These are phyloP conservation scores for Cyberlindnera suaveolens DNA, from an alignment of 805 yeast species.

Conservation along the genomic window DNA sequence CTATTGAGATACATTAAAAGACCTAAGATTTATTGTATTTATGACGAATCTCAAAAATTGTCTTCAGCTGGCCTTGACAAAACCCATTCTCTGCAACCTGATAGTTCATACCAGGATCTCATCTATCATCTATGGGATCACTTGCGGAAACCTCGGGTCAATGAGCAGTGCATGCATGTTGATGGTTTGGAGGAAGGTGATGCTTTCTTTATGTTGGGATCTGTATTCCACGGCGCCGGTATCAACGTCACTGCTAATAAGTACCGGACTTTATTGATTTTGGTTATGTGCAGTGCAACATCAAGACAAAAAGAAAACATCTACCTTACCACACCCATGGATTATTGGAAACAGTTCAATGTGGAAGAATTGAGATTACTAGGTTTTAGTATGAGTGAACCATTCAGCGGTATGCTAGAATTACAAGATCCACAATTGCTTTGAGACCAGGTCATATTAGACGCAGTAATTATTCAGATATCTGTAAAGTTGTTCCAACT, in stretches of 20 bases:
- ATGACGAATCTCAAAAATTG: too few species aligned
- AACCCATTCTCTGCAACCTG: too few species aligned
- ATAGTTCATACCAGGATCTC: slow-evolving; percentile 31
- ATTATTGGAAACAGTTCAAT: slow-evolving; percentile 16
- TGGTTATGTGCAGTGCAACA: slow-evolving; percentile 26
- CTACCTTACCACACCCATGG: slow-evolving; percentile 19
- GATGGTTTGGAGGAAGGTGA: slow-evolving; percentile 28
- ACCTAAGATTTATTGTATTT: too few species aligned
- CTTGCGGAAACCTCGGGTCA: slow-evolving; percentile 17
- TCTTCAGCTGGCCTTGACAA: too few species aligned
- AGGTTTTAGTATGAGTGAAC: slow-evolving; percentile 7
- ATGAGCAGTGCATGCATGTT: slow-evolving; percentile 19
- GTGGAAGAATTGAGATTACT: slow-evolving; percentile 3
- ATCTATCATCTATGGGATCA: slow-evolving; percentile 29
- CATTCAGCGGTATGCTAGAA: slow-evolving; percentile 7
- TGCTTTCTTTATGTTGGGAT: slow-evolving; percentile 26
- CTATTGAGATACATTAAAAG: too few species aligned
- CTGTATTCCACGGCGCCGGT: slow-evolving; percentile 27
- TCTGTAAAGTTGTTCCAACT: slow-evolving; percentile 1
- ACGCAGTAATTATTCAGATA: slow-evolving; percentile 1
- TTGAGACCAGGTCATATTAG: slow-evolving; percentile 2
- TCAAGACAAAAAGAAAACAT: slow-evolving; percentile 28
- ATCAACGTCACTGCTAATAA: slow-evolving; percentile 24
- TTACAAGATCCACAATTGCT: slow-evolving; percentile 4
- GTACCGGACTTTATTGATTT: slow-evolving; percentile 21